phyloP scores from a whole-genome alignment of 2,329 filamentous ascomycete genomes.

The Cercospora sojina region DNA sequence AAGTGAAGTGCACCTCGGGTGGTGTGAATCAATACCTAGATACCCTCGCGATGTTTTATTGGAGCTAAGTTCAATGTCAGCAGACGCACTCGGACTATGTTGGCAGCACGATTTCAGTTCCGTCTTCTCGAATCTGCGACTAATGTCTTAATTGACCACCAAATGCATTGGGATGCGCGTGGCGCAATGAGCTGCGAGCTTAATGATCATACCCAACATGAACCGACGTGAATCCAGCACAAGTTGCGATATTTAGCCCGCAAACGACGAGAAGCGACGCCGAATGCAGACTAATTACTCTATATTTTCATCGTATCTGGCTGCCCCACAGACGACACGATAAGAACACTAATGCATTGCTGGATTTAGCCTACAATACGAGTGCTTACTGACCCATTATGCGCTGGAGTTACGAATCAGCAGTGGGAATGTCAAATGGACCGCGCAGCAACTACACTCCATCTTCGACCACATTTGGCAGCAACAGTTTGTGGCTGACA shows the following conservation, averaged over 20 bases:
- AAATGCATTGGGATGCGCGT: not conserved
- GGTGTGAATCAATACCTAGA: not conserved
- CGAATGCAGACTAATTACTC: conserved; percentile 4
- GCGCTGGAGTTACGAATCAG: not conserved
- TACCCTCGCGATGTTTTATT: not conserved
- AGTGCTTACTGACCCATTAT: conserved; percentile 1
- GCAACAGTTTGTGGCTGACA: conserved; percentile 1
- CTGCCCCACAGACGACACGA: not conserved
- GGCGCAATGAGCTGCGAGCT: not conserved
- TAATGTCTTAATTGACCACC: not conserved
- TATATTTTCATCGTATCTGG: not conserved
- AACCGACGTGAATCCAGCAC: not conserved
- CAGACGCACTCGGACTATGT: not conserved
- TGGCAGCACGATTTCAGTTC: not conserved
- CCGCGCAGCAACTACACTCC: not conserved
- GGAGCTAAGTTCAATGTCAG: not conserved
- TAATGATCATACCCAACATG: not conserved
- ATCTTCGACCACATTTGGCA: conserved; percentile 1
- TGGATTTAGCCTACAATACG: not conserved
- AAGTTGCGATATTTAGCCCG: not conserved
- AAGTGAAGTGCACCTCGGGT: not conserved
- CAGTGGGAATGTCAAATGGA: not conserved
- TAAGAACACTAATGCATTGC: not conserved
- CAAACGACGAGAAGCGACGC: not conserved
- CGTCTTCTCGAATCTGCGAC: not conserved